Percentiles rank a stretch among this genome's conserved stretches.
These are phyloP conservation scores for Lecanicillium sp. DNA, from an alignment of 2,329 filamentous ascomycete species.

Conservation along the genomic window DNA sequence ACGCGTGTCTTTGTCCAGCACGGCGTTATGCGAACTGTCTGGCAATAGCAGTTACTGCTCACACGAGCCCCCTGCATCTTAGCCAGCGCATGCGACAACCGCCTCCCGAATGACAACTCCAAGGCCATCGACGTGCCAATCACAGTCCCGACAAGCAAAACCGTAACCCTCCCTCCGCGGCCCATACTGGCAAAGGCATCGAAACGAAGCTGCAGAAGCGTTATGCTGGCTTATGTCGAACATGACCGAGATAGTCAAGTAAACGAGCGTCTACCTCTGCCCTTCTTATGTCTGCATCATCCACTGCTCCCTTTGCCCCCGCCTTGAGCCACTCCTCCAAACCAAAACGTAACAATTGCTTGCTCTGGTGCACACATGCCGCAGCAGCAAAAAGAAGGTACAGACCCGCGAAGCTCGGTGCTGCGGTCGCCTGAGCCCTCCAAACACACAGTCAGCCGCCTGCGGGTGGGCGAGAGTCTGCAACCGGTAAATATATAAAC, in stretches of 20 bases:
- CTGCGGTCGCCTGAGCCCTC: background rate
- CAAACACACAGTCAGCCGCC: constrained; percentile 4
- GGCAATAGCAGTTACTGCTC: too few relatives aligned
- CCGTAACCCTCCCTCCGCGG: too few relatives aligned
- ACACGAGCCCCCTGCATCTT: too few relatives aligned
- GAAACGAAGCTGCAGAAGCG: background rate
- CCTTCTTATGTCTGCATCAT: constrained; percentile 3
- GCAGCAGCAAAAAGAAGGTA: background rate
- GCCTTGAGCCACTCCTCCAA: background rate
- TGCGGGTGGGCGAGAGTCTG: constrained; percentile 9
- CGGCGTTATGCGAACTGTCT: too few relatives aligned
- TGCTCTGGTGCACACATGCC: constrained; percentile 5
- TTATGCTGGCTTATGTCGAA: background rate
- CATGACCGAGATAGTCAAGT: background rate
- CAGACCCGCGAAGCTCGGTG: background rate
- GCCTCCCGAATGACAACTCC: too few relatives aligned
- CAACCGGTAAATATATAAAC: constrained; percentile 7
- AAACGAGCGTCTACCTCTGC: background rate
- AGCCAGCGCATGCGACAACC: too few relatives aligned
- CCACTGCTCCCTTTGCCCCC: background rate
- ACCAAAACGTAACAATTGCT: background rate
- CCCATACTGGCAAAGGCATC: too few relatives aligned
- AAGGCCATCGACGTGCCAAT: too few relatives aligned
- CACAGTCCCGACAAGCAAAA: too few relatives aligned
- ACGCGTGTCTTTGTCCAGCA: too few relatives aligned